Evolutionary conservation across 2,329 filamentous ascomycete species (phyloP).

Genomic region (Colletotrichum sp.): DNA sequence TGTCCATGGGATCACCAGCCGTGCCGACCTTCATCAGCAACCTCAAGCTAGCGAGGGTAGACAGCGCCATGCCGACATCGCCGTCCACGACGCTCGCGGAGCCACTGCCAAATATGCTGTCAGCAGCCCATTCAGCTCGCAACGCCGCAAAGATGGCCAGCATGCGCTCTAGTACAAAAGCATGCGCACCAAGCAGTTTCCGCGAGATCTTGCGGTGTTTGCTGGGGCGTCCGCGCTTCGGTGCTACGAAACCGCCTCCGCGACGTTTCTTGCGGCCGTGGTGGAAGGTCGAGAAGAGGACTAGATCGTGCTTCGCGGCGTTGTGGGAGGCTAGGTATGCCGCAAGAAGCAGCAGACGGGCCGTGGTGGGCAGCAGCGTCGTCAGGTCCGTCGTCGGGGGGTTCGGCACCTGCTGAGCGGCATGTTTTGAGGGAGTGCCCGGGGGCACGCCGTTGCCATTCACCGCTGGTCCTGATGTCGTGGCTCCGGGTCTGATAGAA

Average conservation of each 20-base stretch:
- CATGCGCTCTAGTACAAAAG: slow-evolving; percentile 79
- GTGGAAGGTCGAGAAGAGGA: slow-evolving; percentile 77
- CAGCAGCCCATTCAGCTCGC: slow-evolving; percentile 56
- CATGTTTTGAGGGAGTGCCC: slow-evolving; percentile 11
- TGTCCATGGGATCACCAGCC: slow-evolving; percentile 68
- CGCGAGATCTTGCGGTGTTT: slow-evolving; percentile 77
- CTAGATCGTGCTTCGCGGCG: slow-evolving; percentile 72
- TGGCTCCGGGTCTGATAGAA: slow-evolving; percentile 22
- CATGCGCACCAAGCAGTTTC: slow-evolving; percentile 77
- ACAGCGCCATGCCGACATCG: slow-evolving; percentile 68
- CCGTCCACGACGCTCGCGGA: slow-evolving; percentile 45
- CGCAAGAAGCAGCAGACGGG: slow-evolving; percentile 75
- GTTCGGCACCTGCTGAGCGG: neutral
- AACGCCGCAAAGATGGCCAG: slow-evolving; percentile 78
- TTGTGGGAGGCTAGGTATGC: slow-evolving; percentile 86
- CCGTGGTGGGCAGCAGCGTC: slow-evolving; percentile 70
- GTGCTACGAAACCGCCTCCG: slow-evolving; percentile 47
- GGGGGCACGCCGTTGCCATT: neutral
- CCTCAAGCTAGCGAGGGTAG: slow-evolving; percentile 74
- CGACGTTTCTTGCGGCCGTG: slow-evolving; percentile 55
- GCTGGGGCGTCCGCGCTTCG: slow-evolving; percentile 33
- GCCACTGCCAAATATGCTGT: slow-evolving; percentile 42
- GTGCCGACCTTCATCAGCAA: slow-evolving; percentile 71
- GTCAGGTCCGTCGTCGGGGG: slow-evolving; percentile 46
- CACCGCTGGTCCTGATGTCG: neutral